Percentiles rank a stretch among this genome's conserved stretches.
Conservation (phyloP, 306 rosid genomes). For the Hylodesmum podocarpum region DNA sequence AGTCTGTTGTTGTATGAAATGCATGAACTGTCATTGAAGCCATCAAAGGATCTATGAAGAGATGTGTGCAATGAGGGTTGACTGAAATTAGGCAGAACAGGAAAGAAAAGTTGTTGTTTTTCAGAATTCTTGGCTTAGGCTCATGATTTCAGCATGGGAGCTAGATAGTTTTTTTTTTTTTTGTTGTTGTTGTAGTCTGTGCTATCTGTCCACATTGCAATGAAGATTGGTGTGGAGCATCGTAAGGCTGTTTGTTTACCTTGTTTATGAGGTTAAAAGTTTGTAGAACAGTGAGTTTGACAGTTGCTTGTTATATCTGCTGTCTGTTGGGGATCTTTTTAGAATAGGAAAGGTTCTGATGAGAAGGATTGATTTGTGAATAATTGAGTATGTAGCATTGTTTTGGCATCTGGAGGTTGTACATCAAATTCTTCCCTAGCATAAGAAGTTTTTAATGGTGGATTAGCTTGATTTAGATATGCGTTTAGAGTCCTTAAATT, state of each 20-base stretch:
- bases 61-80: neutral
- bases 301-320: neutral
- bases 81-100: neutral
- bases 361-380: neutral
- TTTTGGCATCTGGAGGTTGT: neutral
- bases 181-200: neutral
- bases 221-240: neutral
- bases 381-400: neutral
- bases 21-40: neutral
- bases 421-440: neutral
- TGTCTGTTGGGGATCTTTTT: neutral
- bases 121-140: neutral
- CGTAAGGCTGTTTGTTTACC: neutral
- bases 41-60: neutral
- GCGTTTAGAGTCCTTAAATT: neutral
- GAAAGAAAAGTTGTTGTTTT: neutral
- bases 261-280: neutral
- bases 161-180: neutral
- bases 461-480: conserved; percentile 1
- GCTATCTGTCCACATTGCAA: neutral
- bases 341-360: neutral
- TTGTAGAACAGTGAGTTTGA: neutral
- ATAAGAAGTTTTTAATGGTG: neutral
- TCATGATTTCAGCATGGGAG: neutral
- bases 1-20: neutral